Evolutionary conservation across 371 early-diverging fungal species (phyloP).

Genomic region (Rhizopus sp.): DNA sequence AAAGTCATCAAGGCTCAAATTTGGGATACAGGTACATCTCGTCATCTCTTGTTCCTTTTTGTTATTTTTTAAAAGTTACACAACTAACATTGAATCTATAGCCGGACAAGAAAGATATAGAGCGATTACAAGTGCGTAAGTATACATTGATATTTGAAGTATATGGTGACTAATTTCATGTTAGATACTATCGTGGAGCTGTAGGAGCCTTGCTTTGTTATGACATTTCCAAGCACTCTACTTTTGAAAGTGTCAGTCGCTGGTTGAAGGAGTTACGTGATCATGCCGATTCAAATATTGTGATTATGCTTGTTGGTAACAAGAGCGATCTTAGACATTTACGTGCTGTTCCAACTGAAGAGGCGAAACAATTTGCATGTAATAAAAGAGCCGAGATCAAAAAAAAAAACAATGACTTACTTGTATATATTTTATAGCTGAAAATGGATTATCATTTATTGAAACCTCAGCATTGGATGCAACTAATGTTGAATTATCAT

Average conservation of each 20-base stretch:
- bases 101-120: slow-evolving; percentile 93
- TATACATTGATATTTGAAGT: slow-evolving; percentile 11
- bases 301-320: slow-evolving; percentile 98
- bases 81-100: slow-evolving; percentile 11
- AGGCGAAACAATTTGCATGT: slow-evolving; percentile 85
- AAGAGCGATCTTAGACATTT: slow-evolving; percentile 96
- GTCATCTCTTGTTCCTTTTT: slow-evolving; percentile 2
- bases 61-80: slow-evolving; percentile 5
- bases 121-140: slow-evolving; percentile 89
- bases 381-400: slow-evolving; percentile 2
- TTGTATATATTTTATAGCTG: slow-evolving; percentile 45
- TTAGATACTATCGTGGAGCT: slow-evolving; percentile 98
- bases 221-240: slow-evolving; percentile 96
- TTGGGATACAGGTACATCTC: slow-evolving; percentile 83
- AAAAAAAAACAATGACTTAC: not conserved
- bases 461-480: slow-evolving; percentile 92
- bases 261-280: slow-evolving; percentile 98
- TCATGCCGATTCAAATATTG: slow-evolving; percentile 95
- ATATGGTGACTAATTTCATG: not conserved
- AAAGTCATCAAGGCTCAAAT: slow-evolving; percentile 99
- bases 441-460: slow-evolving; percentile 85
- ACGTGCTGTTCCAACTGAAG: slow-evolving; percentile 89
- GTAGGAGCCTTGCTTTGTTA: slow-evolving; percentile 99
- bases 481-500: slow-evolving; percentile 78
- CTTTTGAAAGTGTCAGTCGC: slow-evolving; percentile 92